Base-by-base conservation (phyloP, 1,139 yeast species). In the Arxiozyma bovina region DNA sequence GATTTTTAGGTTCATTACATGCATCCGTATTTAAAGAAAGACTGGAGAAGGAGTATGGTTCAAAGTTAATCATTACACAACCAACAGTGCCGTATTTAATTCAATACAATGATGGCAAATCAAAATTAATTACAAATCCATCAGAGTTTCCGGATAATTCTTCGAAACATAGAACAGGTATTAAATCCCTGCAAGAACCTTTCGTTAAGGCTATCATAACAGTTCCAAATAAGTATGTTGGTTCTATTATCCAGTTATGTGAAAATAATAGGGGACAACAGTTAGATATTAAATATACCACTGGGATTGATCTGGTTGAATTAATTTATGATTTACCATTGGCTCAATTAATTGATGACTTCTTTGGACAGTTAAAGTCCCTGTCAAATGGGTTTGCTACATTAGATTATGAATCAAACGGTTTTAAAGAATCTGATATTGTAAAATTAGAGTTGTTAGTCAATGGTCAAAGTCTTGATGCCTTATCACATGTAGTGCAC, bases 61-160 rank as follows among this genome's bases (percentile, higher is more conserved):
- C 96, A 1, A 85, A 88, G 57, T 79, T 93, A 59, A 90, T 93
- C 60, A 83, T 93, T 57, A 93, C 99, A 0, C 91, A 96, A 3
- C 98, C 99, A 1, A 91, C 98, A 0, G 99, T 93, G 12, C 99
- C 99, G 0, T 93, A 89, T 68, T 82, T 85, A 63, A 74, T 93
- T 17, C 74, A 80, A 17, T 83, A 79, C 67, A 75, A 73, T 51
- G 82, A 86, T 62, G 96, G 91, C 0, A 72, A 71, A 0, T 87
- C 82, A 56, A 72, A 75, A 53, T 75, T 84, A 9, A 79, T 93
- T 55, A 85, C 94, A 4, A 93, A 93, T 63, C 98, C 99, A 0
- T 94, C 87, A 63, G 94, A 89, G 50, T 93, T 93, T 69, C 99
- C 99, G 5, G 53, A 57, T 45, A 50, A 48, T 11, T 50, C 56